Conservation (phyloP, 192 early-diverging fungal species). For the Backusella macrospora region DNA sequence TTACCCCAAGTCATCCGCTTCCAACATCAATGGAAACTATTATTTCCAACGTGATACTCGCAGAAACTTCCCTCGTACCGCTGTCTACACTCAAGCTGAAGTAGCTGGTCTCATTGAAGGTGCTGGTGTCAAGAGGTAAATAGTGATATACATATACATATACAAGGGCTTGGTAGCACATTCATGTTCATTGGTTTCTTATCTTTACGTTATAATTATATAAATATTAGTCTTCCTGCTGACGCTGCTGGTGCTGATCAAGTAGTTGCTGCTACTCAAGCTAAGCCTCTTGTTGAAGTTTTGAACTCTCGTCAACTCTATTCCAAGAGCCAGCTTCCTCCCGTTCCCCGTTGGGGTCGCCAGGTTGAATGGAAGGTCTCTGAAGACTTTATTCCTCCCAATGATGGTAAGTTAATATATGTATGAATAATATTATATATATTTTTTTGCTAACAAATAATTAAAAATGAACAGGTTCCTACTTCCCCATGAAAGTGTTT, state of each 20-base stretch:
- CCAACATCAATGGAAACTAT: slow-evolving; percentile 78
- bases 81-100: slow-evolving; percentile 79
- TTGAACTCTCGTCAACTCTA: slow-evolving; percentile 36
- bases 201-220: no score
- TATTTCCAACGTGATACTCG: slow-evolving; percentile 92
- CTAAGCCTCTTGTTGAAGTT: slow-evolving; percentile 39
- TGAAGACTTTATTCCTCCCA: slow-evolving; percentile 36
- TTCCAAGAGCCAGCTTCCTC: slow-evolving; percentile 21
- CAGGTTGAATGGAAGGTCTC: slow-evolving; percentile 38
- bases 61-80: slow-evolving; percentile 88
- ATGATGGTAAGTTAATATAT: slow-evolving; percentile 33
- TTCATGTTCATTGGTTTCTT: background rate
- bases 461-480: slow-evolving; percentile 30
- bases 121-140: slow-evolving; percentile 35
- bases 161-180: background rate
- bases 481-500: slow-evolving; percentile 39
- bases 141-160: background rate
- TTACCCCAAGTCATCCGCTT: slow-evolving; percentile 56
- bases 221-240: slow-evolving; percentile 23
- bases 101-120: slow-evolving; percentile 66
- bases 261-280: slow-evolving; percentile 22
- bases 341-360: slow-evolving; percentile 35
- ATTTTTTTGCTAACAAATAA: background rate
- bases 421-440: background rate
- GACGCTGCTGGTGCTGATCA: slow-evolving; percentile 24